phyloP scores from a whole-genome alignment of 75 land plant species.

The Selaginella tamariscina region DNA sequence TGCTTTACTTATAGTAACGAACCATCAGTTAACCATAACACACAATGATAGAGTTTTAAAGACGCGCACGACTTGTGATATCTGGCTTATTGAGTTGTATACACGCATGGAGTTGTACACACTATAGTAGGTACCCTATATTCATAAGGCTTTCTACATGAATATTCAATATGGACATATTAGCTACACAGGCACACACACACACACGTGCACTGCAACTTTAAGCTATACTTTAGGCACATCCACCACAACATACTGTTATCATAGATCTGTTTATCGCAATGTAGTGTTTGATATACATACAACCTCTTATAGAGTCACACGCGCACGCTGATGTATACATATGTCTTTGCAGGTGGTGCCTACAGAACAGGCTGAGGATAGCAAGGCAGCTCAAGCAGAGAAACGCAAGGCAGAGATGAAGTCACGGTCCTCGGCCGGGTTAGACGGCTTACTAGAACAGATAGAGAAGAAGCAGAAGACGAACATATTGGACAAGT shows the following conservation, averaged over 20 bases:
- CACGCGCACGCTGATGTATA: too few relatives aligned
- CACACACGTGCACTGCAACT: background rate
- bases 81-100: too few relatives aligned
- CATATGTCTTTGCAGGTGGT: conserved; percentile 51
- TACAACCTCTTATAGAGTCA: conserved; percentile 30
- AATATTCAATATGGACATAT: too few relatives aligned
- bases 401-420: conserved; percentile 47
- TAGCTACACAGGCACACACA: background rate
- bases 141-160: too few relatives aligned
- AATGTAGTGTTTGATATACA: background rate
- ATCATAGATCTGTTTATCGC: too few relatives aligned
- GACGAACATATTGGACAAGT: conserved; percentile 87
- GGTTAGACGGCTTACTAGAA: conserved; percentile 72
- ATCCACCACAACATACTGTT: too few relatives aligned
- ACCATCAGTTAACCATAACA: too few relatives aligned
- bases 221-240: background rate
- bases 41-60: too few relatives aligned
- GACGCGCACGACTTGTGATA: too few relatives aligned
- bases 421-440: conserved; percentile 36
- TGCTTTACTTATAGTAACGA: too few relatives aligned
- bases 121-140: too few relatives aligned
- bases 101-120: too few relatives aligned
- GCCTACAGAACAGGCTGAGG: conserved; percentile 83
- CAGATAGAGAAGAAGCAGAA: conserved; percentile 85
- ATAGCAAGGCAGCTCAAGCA: conserved; percentile 46